Evolutionary conservation across 805 yeast species (phyloP), one percentile per base, ranked within the genome.

Genomic region (Saturnispora sanitii): DNA sequence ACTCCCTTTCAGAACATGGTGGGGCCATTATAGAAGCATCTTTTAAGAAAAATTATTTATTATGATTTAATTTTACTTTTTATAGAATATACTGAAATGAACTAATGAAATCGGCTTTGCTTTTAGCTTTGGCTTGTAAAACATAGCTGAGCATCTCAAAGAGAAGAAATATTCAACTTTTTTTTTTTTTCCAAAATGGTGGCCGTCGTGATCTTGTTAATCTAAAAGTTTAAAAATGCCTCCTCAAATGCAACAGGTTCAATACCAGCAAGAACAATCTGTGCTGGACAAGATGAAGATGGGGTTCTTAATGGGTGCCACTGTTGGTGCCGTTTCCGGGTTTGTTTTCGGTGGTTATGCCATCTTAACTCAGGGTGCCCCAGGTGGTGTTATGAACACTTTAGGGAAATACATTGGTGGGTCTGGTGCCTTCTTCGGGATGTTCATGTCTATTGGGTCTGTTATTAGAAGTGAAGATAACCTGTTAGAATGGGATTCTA

Each of bases 251-350:
- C 83, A 72, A 60, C 82, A 79, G 61, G 70, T 72, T 43, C 81
- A 77, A 57, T 69, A 68, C 48, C 66, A 62, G 29, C 60, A 50
- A 42, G 77, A 77, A 52, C 95, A 94, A 43, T 82, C 96, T 37
- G 78, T 82, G 63, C 86, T 88, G 67, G 96, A 92, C 42, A 92
- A 92, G 67, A 84, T 92, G 75, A 92, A 92, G 67, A 92, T 92
- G 97, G 99, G 99, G 41, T 80, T 87, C 46, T 67, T 90, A 68
- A 92, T 92, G 96, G 99, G 99, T 48, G 77, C 78, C 43, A 75
- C 86, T 27, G 88, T 81, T 27, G 98, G 98, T 49, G 92, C 87
- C 8, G 92, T 94, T 55, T 86, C 90, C 30, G 98, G 98, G 47
- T 81, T 90, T 36, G 67, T 94, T 49, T 92, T 90, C 61, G 98